Conservation (phyloP, 441 rosid species). For the Adansonia gregorii region DNA sequence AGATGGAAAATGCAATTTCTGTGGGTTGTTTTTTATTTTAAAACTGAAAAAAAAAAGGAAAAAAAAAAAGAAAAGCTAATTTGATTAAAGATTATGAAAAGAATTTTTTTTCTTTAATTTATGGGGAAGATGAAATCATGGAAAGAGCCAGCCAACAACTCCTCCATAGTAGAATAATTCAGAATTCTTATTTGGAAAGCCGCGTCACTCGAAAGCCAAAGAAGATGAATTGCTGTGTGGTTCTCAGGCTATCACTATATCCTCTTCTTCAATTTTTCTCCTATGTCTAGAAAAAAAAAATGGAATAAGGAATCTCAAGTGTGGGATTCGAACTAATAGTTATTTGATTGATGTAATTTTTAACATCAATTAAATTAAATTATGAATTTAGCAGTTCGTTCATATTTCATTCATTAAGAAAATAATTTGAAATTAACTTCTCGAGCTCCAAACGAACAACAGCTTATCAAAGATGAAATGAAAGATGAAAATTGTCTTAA, state of each 20-base stretch:
- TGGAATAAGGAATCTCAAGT: too few species aligned
- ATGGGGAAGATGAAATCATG: background rate
- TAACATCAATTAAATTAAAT: too few species aligned
- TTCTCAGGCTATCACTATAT: background rate
- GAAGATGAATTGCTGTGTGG: background rate
- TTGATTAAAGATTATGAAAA: background rate
- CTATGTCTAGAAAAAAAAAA: too few species aligned
- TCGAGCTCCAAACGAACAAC: background rate
- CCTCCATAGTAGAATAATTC: constrained; percentile 13
- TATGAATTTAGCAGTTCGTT: too few species aligned
- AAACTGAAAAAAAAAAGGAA: too few species aligned
- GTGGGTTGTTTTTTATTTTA: too few species aligned
- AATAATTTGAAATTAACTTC: too few species aligned
- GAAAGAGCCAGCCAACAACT: constrained; percentile 23
- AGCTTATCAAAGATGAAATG: background rate
- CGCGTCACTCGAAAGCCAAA: constrained; percentile 52
- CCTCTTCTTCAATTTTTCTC: background rate
- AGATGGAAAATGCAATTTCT: constrained; percentile 7
- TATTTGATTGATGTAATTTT: too few species aligned
- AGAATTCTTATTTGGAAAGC: constrained; percentile 54
- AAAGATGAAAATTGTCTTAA: background rate
- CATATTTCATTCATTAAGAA: background rate
- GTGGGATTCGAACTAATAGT: too few species aligned
- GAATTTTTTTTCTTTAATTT: too few species aligned
- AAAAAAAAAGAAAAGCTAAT: background rate